Base-by-base conservation (phyloP, 352 stramenopile species). In the Pseudoperonospora humuli region DNA sequence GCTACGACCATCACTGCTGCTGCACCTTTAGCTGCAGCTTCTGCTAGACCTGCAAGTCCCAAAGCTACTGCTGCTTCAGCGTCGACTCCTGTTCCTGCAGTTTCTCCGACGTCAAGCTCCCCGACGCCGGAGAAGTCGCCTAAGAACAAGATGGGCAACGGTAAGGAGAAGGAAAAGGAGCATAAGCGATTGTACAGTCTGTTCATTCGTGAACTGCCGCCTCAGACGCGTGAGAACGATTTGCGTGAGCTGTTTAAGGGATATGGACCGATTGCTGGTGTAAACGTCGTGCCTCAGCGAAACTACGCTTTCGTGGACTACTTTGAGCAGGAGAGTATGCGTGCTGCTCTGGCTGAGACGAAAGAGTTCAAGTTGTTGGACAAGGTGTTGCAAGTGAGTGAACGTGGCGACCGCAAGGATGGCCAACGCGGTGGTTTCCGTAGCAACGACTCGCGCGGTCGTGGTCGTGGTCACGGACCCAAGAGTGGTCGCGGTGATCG, bases 261-360 rank as follows among this genome's bases (percentile, higher is more conserved):
- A 39, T 90, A 83, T 57, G 81, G 81, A 15, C 45, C 71, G 29
- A 86, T 93, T 39, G 81, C 75, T 21, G 74, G 69, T 50, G 66
- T 88, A 31, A 89, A 62, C 28, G 59, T 91, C 2, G 60, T 78
- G 17, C 32, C 44, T 8, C 42, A 59, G 39, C 80, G 79, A 27
- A 72, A 72, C 48, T 89, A 74, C 39, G 81, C 78, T n/a, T 93
- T 91, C 44, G 75, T 93, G 23, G 81, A 93, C 65, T 93, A 71
- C 45, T 66, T 66, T 27, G 78, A 93, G 34, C 44, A 84, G 46
- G 75, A 87, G 40, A 82, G 70, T 49, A 81, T 89, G 74, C 79
- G 75, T 26, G 69, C 71, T 14, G 81, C 70, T 48, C 61, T 91
- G 6, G 69, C 73, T 1, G 75, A 85, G 34, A 61, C 57, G 11